Evolutionary conservation across 192 early-diverging fungal species (phyloP).

Genomic region (Phycomyces nitens): DNA sequence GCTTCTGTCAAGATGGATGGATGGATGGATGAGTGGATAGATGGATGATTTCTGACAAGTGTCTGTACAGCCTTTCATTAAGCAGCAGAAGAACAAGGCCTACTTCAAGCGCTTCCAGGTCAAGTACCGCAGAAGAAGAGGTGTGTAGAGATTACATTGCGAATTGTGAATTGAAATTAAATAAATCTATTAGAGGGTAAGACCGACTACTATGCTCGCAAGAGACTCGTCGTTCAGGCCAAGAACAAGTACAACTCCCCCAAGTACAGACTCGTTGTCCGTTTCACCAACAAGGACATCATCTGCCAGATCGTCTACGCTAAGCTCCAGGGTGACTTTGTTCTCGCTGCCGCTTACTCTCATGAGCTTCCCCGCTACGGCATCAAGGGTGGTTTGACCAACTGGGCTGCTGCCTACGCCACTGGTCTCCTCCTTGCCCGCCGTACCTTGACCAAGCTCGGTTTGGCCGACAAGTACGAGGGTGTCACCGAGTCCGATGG

Average conservation of each 20-base stretch:
- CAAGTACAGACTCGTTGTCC: conserved; percentile 99
- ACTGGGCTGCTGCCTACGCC: conserved; percentile 98
- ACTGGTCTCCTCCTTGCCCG: conserved; percentile 97
- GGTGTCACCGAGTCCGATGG: conserved; percentile 92
- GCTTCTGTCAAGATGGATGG: too few species aligned
- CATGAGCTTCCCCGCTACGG: conserved; percentile 97
- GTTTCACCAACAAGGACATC: conserved; percentile 98
- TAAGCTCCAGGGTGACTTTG: conserved; percentile 96
- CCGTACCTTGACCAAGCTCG: conserved; percentile 92
- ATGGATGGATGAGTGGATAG: too few species aligned
- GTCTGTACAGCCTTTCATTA: conserved; percentile 30
- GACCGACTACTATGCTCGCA: conserved; percentile 99
- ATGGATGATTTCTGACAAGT: too few species aligned
- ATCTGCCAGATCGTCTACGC: conserved; percentile 97
- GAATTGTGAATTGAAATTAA: too few species aligned
- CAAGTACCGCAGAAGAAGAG: conserved; percentile 97
- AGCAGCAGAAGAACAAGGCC: conserved; percentile 55
- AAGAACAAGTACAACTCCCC: conserved; percentile 99
- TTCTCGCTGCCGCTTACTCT: conserved; percentile 91
- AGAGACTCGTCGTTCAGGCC: conserved; percentile 95
- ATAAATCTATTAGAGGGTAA: conserved; percentile 73
- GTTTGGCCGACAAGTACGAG: conserved; percentile 94
- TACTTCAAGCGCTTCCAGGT: conserved; percentile 99
- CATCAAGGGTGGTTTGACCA: conserved; percentile 98
- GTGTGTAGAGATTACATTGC: too few species aligned